These are phyloP conservation scores for Manihot esculenta DNA, from an alignment of 441 rosid genomes.

Conservation along the genomic window DNA sequence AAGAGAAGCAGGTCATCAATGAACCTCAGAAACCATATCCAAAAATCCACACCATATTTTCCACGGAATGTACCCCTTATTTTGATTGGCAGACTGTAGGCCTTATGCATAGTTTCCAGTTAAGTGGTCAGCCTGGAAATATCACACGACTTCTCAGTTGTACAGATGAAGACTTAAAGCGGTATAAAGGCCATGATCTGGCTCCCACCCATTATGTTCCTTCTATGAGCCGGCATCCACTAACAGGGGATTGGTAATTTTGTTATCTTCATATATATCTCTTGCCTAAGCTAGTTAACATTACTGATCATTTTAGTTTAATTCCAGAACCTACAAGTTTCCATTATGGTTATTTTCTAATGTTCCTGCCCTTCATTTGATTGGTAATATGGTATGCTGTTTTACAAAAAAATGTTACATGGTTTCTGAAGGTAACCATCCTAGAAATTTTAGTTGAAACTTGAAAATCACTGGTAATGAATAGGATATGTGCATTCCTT, in stretches of 20 bases:
- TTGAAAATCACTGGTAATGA: background rate
- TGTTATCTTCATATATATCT: constrained; percentile 12
- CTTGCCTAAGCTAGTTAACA: constrained; percentile 4
- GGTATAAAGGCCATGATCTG: constrained; percentile 80
- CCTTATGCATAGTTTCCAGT: constrained; percentile 84
- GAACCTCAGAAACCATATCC: constrained; percentile 55
- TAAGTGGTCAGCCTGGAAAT: constrained; percentile 95
- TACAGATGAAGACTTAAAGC: constrained; percentile 78
- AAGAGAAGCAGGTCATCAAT: constrained; percentile 33
- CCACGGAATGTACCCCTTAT: constrained; percentile 89
- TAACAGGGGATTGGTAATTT: constrained; percentile 93
- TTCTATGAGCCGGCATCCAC: constrained; percentile 97
- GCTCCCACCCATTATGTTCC: constrained; percentile 99
- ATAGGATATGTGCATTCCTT: background rate
- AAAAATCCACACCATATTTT: constrained; percentile 90
- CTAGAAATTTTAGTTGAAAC: constrained; percentile 5
- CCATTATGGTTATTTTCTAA: background rate
- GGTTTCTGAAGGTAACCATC: background rate
- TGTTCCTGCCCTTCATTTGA: constrained; percentile 1
- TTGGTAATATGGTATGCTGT: background rate
- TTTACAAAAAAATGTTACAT: constrained; percentile 3
- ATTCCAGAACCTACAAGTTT: background rate
- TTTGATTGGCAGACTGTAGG: constrained; percentile 99
- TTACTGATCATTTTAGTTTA: constrained; percentile 6
- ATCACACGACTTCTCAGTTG: constrained; percentile 97